A percentile compares a stretch with the other conserved stretches of the same genome.
Conservation (phyloP, 2,329 filamentous ascomycete species). For the Paraconiothyrium sp. region DNA sequence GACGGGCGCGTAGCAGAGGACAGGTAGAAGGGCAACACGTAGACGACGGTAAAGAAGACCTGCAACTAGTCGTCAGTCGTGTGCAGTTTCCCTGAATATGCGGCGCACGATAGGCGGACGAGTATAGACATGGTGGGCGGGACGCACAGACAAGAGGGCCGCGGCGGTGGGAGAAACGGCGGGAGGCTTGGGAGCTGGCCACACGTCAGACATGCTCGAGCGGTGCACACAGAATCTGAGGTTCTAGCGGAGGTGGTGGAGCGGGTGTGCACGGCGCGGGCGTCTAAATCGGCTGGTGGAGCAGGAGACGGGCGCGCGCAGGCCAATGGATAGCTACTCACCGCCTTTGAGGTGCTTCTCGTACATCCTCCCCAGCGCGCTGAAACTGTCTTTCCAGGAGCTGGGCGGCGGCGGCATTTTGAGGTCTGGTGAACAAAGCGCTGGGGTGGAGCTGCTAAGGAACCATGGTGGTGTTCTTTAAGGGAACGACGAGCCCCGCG, state of each 20-base stretch:
- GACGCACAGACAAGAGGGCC: constrained; percentile 51
- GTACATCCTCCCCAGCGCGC: constrained; percentile 39
- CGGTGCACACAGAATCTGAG: constrained; percentile 23
- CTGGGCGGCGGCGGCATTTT: constrained; percentile 47
- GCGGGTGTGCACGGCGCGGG: constrained; percentile 36
- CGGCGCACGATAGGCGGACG: constrained; percentile 36
- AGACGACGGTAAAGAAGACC: constrained; percentile 85
- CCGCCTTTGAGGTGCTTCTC: constrained; percentile 47
- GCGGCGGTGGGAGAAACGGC: constrained; percentile 46
- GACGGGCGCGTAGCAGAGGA: constrained; percentile 82
- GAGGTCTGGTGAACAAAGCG: constrained; percentile 11
- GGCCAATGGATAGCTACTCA: constrained; percentile 49
- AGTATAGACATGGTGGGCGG: constrained; percentile 33
- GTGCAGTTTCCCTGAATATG: constrained; percentile 23
- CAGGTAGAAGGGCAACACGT: constrained; percentile 91
- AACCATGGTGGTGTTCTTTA: not conserved
- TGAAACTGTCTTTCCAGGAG: constrained; percentile 44
- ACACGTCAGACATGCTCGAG: constrained; percentile 42
- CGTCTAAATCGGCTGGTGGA: constrained; percentile 24
- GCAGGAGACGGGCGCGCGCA: constrained; percentile 25
- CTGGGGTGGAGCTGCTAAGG: constrained; percentile 13
- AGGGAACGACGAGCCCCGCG: not conserved
- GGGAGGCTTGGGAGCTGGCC: constrained; percentile 48
- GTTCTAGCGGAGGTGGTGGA: constrained; percentile 27
- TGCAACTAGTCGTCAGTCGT: constrained; percentile 48